Percentiles rank a stretch among this genome's conserved stretches.
These are phyloP conservation scores for Pythium aristosporum DNA, from an alignment of 352 stramenopile species.

Conservation along the genomic window DNA sequence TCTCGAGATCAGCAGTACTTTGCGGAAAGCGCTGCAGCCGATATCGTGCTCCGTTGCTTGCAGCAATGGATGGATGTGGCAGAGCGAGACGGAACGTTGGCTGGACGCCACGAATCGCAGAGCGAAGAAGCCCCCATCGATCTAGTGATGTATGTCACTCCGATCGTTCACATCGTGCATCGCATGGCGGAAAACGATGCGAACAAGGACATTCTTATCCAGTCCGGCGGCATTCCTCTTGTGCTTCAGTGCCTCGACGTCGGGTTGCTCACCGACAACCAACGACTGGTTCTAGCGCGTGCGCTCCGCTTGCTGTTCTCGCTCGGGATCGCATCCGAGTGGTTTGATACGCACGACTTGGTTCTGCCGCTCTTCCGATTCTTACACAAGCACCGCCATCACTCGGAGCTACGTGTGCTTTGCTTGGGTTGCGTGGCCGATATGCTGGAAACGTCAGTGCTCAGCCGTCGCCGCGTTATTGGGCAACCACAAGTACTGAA, in stretches of 20 bases:
- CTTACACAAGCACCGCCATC: constrained; percentile 41
- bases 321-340: constrained; percentile 18
- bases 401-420: constrained; percentile 33
- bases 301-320: constrained; percentile 32
- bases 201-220: constrained; percentile 21
- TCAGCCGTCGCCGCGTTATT: constrained; percentile 42
- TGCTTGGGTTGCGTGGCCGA: constrained; percentile 49
- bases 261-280: constrained; percentile 21
- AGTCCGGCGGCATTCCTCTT: constrained; percentile 35
- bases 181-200: constrained; percentile 26
- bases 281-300: constrained; percentile 28
- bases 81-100: constrained; percentile 21
- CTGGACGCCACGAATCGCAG: constrained; percentile 9
- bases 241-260: constrained; percentile 36
- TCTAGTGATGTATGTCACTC: constrained; percentile 18
- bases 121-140: constrained; percentile 1
- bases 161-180: constrained; percentile 19
- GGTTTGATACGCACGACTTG: constrained; percentile 42
- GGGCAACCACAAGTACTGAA: constrained; percentile 28
- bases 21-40: constrained; percentile 37
- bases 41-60: constrained; percentile 44
- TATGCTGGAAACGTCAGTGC: constrained; percentile 49
- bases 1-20: constrained; percentile 44
- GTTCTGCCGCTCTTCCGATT: constrained; percentile 57
- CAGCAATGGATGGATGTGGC: constrained; percentile 30